Percentiles rank a stretch among this genome's conserved stretches.
These are phyloP conservation scores for Diversispora epigaea DNA, from an alignment of 192 early-diverging fungal genomes.

Conservation along the genomic window DNA sequence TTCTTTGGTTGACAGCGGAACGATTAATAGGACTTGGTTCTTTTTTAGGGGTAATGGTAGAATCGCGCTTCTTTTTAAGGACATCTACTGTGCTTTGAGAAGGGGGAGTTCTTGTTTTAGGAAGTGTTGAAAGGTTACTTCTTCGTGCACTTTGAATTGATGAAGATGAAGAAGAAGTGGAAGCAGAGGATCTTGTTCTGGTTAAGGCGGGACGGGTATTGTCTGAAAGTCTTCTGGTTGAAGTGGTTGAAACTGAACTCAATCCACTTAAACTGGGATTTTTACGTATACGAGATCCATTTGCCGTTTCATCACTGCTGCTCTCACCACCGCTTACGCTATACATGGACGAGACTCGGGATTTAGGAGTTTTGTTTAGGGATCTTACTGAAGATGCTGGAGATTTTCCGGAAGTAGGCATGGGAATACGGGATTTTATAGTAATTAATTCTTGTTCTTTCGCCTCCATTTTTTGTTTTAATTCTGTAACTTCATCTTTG, in stretches of 20 bases:
- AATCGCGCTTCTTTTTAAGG: not conserved
- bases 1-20: constrained; percentile 25
- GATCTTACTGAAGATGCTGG: constrained; percentile 2
- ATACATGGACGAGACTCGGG: constrained; percentile 10
- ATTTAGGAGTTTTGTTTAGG: not conserved
- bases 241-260: not conserved
- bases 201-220: not conserved
- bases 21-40: constrained; percentile 29
- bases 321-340: constrained; percentile 26
- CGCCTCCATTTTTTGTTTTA: constrained; percentile 34
- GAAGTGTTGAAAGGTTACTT: not conserved
- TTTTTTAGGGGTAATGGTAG: constrained; percentile 21
- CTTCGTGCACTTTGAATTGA: not conserved
- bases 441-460: constrained; percentile 30
- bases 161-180: not conserved
- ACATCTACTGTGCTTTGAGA: not conserved
- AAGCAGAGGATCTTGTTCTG: not conserved
- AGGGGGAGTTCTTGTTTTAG: not conserved
- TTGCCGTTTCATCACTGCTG: constrained; percentile 23
- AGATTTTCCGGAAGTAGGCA: not conserved
- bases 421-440: constrained; percentile 27
- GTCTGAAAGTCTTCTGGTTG: not conserved
- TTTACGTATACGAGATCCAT: constrained; percentile 21
- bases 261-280: constrained; percentile 17
- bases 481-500: constrained; percentile 27